These are phyloP conservation scores for Colletotrichum truncatum DNA, from an alignment of 2,329 filamentous ascomycete genomes.

Conservation along the genomic window DNA sequence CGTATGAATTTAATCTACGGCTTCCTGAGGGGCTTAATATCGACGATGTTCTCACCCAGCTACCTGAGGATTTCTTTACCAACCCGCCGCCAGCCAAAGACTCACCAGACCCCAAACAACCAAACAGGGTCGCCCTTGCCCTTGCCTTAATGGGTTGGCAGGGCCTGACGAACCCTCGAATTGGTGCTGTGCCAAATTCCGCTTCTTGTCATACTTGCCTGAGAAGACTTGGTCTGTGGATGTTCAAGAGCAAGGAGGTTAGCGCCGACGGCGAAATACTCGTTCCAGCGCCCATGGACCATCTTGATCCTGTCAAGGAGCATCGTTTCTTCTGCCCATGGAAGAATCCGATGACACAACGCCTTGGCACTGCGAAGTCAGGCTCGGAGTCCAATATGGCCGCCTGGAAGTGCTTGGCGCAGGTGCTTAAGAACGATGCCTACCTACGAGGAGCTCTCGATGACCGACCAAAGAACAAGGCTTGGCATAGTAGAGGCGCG, in stretches of 20 bases:
- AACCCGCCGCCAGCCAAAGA: constrained; percentile 44
- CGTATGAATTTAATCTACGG: constrained; percentile 69
- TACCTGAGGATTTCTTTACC: constrained; percentile 65
- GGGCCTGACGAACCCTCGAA: constrained; percentile 62
- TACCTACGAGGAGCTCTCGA: constrained; percentile 51
- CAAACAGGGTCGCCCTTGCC: constrained; percentile 71
- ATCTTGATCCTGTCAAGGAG: constrained; percentile 74
- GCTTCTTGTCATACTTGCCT: constrained; percentile 88
- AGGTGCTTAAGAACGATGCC: constrained; percentile 67
- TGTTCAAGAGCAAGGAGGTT: constrained; percentile 83
- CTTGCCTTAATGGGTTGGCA: constrained; percentile 83
- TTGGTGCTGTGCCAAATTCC: constrained; percentile 74
- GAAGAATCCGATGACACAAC: constrained; percentile 73
- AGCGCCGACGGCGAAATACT: constrained; percentile 62
- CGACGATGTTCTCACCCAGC: constrained; percentile 56
- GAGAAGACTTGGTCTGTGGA: constrained; percentile 89
- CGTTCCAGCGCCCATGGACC: constrained; percentile 69
- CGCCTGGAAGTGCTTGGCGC: constrained; percentile 64
- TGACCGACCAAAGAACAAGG: constrained; percentile 31
- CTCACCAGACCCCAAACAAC: constrained; percentile 32
- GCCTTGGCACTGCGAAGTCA: constrained; percentile 42
- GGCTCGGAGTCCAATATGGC: constrained; percentile 49
- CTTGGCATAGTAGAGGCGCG: constrained; percentile 22
- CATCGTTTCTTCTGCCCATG: constrained; percentile 89
- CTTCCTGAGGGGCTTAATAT: constrained; percentile 63